Evolutionary conservation across 139 green algal genomes (phyloP), one percentile per base, ranked within the genome.

Genomic region (Diplosphaera chodatii): DNA sequence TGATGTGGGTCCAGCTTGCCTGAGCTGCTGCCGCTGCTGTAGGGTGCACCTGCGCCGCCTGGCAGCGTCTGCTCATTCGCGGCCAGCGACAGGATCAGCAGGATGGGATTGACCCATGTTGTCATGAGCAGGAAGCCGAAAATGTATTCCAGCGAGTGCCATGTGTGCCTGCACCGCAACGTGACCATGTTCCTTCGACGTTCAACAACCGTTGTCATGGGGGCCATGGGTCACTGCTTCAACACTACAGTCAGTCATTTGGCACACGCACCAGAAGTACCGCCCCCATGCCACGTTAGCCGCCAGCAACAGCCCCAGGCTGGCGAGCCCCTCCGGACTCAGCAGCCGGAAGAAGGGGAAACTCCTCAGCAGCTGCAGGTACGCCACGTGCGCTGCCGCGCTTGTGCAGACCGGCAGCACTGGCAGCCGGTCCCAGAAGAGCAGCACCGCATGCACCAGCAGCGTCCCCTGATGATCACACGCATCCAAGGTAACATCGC

Each of bases 81-180:
- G 29, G 78, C 74, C 74, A 86, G 64, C 22, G 66, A 64, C 37
- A 86, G 71, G 55, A 84, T 82, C 40, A 85, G 70, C 22, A 55
- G 62, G 40, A 86, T 80, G 27, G 81, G 81, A 28, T 83, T 75
- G 33, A 82, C 34, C 74, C 75, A 79, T 3, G 74, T 82, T 23
- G 78, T 86, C 3, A 82, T 28, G 33, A 86, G 69, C 71, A 85
- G 34, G 48, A 86, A 86, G 30, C 74, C 75, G 31, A 71, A 70
- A 48, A 85, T 85, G 69, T 86, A 86, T 40, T 86, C 81, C 29
- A 77, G 30, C 15, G 70, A 76, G 74, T 85, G 84, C 48, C 55
- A 73, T 3, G 65, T 70, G 3, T 65, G 21, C 69, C 48, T 59
- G 48, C 48, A 25, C n/a, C n/a, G n/a, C n/a, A n/a, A n/a, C n/a